Evolutionary conservation across 805 yeast species (phyloP).

Genomic region (Brettanomyces naardenensis): DNA sequence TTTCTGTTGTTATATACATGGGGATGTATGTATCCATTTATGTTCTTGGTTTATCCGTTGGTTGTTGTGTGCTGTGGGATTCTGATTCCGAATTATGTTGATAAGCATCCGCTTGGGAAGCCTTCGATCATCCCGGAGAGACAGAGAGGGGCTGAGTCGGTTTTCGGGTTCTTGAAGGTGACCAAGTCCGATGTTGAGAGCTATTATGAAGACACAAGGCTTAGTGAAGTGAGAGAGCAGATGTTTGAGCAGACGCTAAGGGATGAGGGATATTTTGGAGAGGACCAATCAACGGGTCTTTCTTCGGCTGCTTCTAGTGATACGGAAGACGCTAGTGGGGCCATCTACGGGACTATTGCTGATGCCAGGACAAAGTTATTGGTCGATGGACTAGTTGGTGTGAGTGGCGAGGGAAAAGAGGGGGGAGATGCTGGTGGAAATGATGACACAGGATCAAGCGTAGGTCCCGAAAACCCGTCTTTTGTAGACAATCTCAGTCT

Average conservation of each 20-base stretch:
- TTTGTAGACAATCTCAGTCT: conserved; percentile 15
- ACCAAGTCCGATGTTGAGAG: not conserved
- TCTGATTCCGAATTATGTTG: conserved; percentile 62
- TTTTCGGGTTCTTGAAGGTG: conserved; percentile 30
- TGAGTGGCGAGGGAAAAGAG: not conserved
- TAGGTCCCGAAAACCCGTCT: not conserved
- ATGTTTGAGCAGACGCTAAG: conserved; percentile 1
- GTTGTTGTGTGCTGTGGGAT: conserved; percentile 42
- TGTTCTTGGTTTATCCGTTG: conserved; percentile 57
- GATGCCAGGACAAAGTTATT: conserved; percentile 1
- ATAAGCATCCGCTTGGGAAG: conserved; percentile 54
- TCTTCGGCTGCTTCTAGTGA: conserved; percentile 1
- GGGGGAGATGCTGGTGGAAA: not conserved
- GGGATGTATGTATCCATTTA: conserved; percentile 63
- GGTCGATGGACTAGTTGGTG: not conserved
- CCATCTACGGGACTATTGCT: not conserved
- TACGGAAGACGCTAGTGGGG: not conserved
- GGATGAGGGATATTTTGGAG: conserved; percentile 1
- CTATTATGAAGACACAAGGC: not conserved
- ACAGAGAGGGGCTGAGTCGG: conserved; percentile 42
- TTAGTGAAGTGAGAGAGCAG: not conserved
- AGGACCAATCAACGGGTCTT: not conserved
- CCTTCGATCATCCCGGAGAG: conserved; percentile 37
- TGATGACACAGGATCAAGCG: not conserved
- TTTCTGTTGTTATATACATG: conserved; percentile 53